Conservation (phyloP, 1,139 yeast genomes). For the Oligophagozyma castellii region DNA sequence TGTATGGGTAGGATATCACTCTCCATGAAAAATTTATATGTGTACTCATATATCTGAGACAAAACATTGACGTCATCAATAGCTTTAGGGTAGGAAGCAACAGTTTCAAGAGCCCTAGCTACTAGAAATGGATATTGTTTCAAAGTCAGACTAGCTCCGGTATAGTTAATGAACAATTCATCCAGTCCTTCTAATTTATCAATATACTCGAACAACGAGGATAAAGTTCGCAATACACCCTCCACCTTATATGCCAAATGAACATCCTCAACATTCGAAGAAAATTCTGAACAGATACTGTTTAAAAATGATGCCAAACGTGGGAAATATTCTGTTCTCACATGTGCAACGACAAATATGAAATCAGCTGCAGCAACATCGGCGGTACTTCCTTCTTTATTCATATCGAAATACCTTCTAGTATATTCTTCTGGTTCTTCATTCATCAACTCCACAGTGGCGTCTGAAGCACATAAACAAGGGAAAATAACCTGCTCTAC, state of each 20-base stretch:
- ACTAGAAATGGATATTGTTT: slow-evolving; percentile 57
- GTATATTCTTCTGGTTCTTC: slow-evolving; percentile 66
- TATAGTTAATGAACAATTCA: slow-evolving; percentile 46
- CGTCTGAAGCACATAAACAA: slow-evolving; percentile 41
- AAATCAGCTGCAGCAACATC: slow-evolving; percentile 77
- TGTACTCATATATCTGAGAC: slow-evolving; percentile 48
- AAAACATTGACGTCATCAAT: slow-evolving; percentile 41
- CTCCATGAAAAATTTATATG: slow-evolving; percentile 25
- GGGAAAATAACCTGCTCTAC: slow-evolving; percentile 50
- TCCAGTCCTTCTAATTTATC: slow-evolving; percentile 58
- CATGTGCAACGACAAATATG: slow-evolving; percentile 35
- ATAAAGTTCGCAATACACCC: slow-evolving; percentile 69
- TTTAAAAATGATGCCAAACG: slow-evolving; percentile 35
- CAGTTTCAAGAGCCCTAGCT: slow-evolving; percentile 75
- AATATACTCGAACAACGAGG: slow-evolving; percentile 51
- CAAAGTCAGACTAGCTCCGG: slow-evolving; percentile 51
- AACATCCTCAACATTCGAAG: slow-evolving; percentile 25
- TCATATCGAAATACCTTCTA: slow-evolving; percentile 53
- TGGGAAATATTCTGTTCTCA: slow-evolving; percentile 35
- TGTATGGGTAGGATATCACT: slow-evolving; percentile 53
- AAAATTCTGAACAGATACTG: slow-evolving; percentile 33
- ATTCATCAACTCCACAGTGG: slow-evolving; percentile 48
- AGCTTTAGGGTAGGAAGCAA: slow-evolving; percentile 43
- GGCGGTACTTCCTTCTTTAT: slow-evolving; percentile 59
- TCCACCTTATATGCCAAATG: slow-evolving; percentile 57